Evolutionary conservation across 176 grass and related monocot species (phyloP), one percentile per base, ranked within the genome.

Genomic region (Bromus sterilis): DNA sequence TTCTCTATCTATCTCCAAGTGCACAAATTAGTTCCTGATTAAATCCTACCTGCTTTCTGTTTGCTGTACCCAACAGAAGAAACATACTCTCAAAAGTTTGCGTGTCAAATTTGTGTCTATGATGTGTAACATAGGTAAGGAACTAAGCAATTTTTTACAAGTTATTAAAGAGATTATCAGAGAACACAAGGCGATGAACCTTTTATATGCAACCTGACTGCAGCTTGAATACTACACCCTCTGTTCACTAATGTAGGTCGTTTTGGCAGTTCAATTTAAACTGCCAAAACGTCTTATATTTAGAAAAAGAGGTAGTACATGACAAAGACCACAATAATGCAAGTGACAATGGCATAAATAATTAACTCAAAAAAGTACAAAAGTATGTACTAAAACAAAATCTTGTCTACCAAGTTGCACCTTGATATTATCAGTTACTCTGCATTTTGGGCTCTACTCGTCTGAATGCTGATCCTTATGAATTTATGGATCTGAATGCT

Each of bases 61-160:
- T 81, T 63, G 28, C 36, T 71, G 3, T 64, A 77, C 63, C 56
- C 8, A 48, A 39, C 31, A 85, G n/a, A 57, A 77, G 77, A 82
- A 77, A 44, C 42, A 72, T 77, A 35, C 56, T 44, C 59, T 74
- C 40, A 9, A 78, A 83, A 84, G 29, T 4, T 25, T 57, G 35
- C 35, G 37, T 69, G 77, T 44, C 33, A 81, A 21, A 32, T 56
- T 20, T 30, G 63, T 75, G 60, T 23, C 13, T 41, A 48, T 82
- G 62, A 12, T 82, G 66, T 21, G 66, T 21, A 37, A 43, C 61
- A 80, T 36, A 16, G 20, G 76, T 78, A 84, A 26, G 41, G 72
- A 83, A 74, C n/a, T 71, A 66, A 74, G 43, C 31, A 32, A 10
- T 71, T 48, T 12, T 71, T 60, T 37, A 49, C 65, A 79, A 44